phyloP scores from a whole-genome alignment of 306 rosid species.

The Prunus dulcis region DNA sequence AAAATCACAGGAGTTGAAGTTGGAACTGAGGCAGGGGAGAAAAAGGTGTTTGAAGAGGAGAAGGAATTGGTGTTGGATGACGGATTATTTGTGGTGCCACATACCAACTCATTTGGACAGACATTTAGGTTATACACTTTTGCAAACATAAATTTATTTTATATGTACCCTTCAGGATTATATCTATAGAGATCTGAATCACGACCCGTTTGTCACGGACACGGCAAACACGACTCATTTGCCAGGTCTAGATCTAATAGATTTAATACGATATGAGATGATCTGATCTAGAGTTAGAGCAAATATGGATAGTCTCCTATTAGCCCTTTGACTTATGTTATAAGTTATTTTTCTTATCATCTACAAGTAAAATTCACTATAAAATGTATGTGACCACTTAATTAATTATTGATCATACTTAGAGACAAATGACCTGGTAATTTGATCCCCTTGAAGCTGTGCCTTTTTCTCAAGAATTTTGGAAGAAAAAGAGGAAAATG shows the following conservation, averaged over 20 bases:
- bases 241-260: no score
- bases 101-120: slow-evolving; percentile 74
- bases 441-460: not conserved
- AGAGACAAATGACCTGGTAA: not conserved
- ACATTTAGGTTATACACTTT: slow-evolving; percentile 57
- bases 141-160: slow-evolving; percentile 5
- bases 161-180: not conserved
- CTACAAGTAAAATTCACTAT: not conserved
- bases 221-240: no score
- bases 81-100: slow-evolving; percentile 57
- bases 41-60: slow-evolving; percentile 32
- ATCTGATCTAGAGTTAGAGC: no score
- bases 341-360: not conserved
- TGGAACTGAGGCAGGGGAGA: slow-evolving; percentile 43
- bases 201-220: no score
- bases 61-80: slow-evolving; percentile 55
- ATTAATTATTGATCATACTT: not conserved
- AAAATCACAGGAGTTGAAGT: slow-evolving; percentile 42
- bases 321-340: no score
- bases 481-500: not conserved
- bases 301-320: no score
- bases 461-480: not conserved
- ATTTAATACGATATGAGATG: no score
- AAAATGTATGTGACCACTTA: not conserved
- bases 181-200: not conserved